A percentile compares a stretch with the other conserved stretches of the same genome.
These are phyloP conservation scores for Trametes maxima DNA, from an alignment of 768 basidiomycete species.

Conservation along the genomic window DNA sequence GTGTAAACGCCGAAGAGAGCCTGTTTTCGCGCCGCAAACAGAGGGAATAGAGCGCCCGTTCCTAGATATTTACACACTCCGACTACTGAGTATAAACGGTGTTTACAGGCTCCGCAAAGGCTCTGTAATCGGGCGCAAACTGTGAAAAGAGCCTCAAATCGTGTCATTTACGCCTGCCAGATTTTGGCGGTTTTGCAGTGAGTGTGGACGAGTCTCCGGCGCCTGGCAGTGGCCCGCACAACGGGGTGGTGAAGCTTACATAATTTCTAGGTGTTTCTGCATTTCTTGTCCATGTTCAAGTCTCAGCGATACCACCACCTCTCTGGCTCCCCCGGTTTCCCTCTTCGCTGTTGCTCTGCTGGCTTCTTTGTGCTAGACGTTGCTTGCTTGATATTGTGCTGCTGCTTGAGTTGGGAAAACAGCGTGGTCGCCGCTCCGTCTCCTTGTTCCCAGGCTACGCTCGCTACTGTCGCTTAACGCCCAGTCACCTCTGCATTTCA, in stretches of 20 bases:
- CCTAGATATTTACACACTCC: too few relatives aligned
- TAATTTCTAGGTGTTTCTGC: conserved; percentile 15
- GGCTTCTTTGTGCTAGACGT: background rate
- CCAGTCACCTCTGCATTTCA: background rate
- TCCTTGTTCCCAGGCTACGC: background rate
- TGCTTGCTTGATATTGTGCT: background rate
- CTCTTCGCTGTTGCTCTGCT: background rate
- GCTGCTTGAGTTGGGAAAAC: background rate
- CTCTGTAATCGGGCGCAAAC: background rate
- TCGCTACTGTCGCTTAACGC: background rate
- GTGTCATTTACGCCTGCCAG: background rate
- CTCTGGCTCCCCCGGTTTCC: background rate
- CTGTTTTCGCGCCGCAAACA: too few relatives aligned
- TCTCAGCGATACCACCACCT: conserved; percentile 22
- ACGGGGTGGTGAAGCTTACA: conserved; percentile 4
- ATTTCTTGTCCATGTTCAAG: conserved; percentile 19
- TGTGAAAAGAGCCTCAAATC: background rate
- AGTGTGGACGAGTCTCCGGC: too few relatives aligned
- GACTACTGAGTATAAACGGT: too few relatives aligned
- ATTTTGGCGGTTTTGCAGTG: background rate
- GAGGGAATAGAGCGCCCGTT: too few relatives aligned
- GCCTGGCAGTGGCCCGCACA: background rate
- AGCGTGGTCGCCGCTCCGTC: background rate
- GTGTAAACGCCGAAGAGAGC: too few relatives aligned
- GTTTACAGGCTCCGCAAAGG: background rate